These are phyloP conservation scores for Solanum aculeatissimum DNA, from an alignment of 305 asterid genomes.

Conservation along the genomic window DNA sequence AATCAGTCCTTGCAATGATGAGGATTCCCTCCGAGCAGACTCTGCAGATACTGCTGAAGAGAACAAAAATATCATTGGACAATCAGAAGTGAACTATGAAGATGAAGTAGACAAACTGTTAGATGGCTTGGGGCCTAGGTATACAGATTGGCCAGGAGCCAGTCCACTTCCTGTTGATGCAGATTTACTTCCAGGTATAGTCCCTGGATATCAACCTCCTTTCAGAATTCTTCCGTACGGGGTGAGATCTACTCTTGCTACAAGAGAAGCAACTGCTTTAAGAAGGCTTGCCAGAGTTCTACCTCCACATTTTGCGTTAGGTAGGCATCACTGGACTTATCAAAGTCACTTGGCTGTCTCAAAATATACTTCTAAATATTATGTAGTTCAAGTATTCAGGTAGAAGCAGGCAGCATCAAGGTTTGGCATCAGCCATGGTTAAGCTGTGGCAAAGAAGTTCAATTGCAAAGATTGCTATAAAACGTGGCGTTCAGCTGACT, in stretches of 20 bases:
- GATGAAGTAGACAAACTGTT: conserved; percentile 64
- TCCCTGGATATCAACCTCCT: conserved; percentile 66
- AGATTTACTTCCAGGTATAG: conserved; percentile 73
- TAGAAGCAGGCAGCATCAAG: conserved; percentile 98
- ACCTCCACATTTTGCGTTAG: conserved; percentile 97
- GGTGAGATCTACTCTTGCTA: conserved; percentile 53
- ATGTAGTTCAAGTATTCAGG: conserved; percentile 34
- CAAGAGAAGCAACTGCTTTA: conserved; percentile 69
- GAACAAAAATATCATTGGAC: conserved; percentile 14
- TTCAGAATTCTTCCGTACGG: conserved; percentile 94
- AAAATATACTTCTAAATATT: conserved; percentile 5
- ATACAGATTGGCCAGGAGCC: conserved; percentile 86
- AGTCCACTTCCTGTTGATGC: conserved; percentile 98
- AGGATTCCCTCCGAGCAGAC: conserved; percentile 19
- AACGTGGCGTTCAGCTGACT: conserved; percentile 94
- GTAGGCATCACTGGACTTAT: conserved; percentile 26
- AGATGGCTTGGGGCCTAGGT: conserved; percentile 81
- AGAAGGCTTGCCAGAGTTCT: conserved; percentile 81
- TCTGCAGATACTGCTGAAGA: conserved; percentile 13
- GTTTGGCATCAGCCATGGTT: conserved; percentile 84
- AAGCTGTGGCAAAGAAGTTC: conserved; percentile 95
- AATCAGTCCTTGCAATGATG: conserved; percentile 4
- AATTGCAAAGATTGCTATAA: conserved; percentile 75
- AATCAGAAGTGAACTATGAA: conserved; percentile 55
- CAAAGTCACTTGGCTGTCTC: not conserved